Conservation (phyloP, 768 basidiomycete species). For the Fibroporia radiculosa region DNA sequence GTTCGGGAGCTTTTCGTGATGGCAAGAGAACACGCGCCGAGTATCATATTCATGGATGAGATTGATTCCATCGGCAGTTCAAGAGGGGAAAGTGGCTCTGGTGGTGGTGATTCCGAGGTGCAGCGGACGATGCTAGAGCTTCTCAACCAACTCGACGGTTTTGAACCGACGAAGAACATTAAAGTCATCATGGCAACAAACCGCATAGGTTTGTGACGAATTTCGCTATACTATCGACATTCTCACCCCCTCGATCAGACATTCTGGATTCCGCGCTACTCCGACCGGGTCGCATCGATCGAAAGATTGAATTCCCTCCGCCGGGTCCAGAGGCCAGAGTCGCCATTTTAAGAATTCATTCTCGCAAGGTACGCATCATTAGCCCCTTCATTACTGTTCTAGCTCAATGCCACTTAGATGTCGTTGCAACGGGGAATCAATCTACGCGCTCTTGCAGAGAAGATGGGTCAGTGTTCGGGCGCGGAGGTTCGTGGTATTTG, state of each 20-base stretch:
- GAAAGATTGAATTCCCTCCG: constrained; percentile 98
- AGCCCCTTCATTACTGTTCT: neutral
- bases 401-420: constrained; percentile 68
- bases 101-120: constrained; percentile 58
- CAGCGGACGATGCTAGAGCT: constrained; percentile 63
- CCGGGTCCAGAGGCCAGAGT: constrained; percentile 96
- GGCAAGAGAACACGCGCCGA: constrained; percentile 95
- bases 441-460: constrained; percentile 90
- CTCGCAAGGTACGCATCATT: constrained; percentile 61
- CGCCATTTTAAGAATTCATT: constrained; percentile 95
- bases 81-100: constrained; percentile 68
- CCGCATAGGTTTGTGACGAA: constrained; percentile 61
- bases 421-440: constrained; percentile 97
- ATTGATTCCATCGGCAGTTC: constrained; percentile 97
- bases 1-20: constrained; percentile 97
- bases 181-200: constrained; percentile 97
- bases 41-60: constrained; percentile 99
- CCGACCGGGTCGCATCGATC: constrained; percentile 91
- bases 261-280: constrained; percentile 91
- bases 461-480: constrained; percentile 99
- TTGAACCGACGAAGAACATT: constrained; percentile 73
- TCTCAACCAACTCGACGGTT: constrained; percentile 60
- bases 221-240: neutral
- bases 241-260: constrained; percentile 39
- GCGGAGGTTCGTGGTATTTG: constrained; percentile 97